Percentiles rank a stretch among this genome's conserved stretches.
These are phyloP conservation scores for Naganishia onofrii DNA, from an alignment of 768 basidiomycete genomes.

Conservation along the genomic window DNA sequence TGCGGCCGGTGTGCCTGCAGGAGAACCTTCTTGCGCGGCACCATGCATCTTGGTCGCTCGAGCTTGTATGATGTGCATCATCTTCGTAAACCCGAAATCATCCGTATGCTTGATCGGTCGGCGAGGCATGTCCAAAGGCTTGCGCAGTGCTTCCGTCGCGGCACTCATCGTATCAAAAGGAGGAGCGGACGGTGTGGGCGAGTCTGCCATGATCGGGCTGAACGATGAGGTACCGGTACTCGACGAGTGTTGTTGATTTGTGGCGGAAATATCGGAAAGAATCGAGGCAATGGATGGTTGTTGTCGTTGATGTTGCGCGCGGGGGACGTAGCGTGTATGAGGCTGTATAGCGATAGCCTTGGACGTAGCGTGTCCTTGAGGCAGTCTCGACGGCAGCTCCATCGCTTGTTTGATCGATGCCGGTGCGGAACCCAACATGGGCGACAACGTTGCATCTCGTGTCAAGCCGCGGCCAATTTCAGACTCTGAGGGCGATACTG, in stretches of 20 bases:
- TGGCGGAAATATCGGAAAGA: slow-evolving; percentile 58
- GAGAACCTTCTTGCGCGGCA: background rate
- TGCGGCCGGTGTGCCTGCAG: background rate
- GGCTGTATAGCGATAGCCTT: background rate
- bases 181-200: background rate
- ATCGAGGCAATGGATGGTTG: slow-evolving; percentile 73
- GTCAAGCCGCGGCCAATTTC: background rate
- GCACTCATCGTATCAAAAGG: slow-evolving; percentile 12
- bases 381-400: slow-evolving; percentile 8
- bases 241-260: slow-evolving; percentile 31
- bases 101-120: slow-evolving; percentile 55
- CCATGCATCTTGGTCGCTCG: slow-evolving; percentile 33
- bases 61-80: slow-evolving; percentile 83
- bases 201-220: slow-evolving; percentile 28
- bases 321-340: slow-evolving; percentile 1
- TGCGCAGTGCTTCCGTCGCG: slow-evolving; percentile 35
- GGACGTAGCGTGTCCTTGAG: background rate
- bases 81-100: slow-evolving; percentile 79
- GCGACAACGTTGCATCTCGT: slow-evolving; percentile 11
- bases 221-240: slow-evolving; percentile 27
- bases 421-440: slow-evolving; percentile 16
- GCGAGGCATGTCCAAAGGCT: slow-evolving; percentile 43
- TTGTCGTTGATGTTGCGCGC: slow-evolving; percentile 41
- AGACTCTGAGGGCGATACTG: slow-evolving; percentile 6
- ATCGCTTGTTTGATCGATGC: slow-evolving; percentile 27